Evolutionary conservation across 2,329 filamentous ascomycete genomes (phyloP), one percentile per base, ranked within the genome.

Genomic region (Pseudogymnoascus sp.): DNA sequence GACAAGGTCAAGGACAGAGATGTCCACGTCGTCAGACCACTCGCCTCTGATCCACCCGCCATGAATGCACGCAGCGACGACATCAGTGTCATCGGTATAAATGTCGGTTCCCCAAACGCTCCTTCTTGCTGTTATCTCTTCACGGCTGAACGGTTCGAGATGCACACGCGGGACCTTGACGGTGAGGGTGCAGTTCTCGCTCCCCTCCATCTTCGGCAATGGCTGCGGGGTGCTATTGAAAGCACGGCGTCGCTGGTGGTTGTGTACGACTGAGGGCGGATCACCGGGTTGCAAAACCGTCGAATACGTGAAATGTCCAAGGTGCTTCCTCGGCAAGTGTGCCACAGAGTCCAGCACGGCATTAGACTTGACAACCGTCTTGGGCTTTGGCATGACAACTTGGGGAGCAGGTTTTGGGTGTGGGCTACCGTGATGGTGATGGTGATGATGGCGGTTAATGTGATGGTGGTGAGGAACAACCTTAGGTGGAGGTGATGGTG

Each of bases 71-170:
- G 93, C 92, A 0, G 92, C 93, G 22, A 99, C 82, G 0, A 94
- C 86, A 70, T 99, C 94, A 0, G 92, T 96, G 74, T 99, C 94
- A 68, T 99, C 94, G 0, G 92, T 96, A 71, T 97, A 97, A 6
- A 99, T 83, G 37, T 95, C 92, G 0, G 91, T 94, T 1, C 94
- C 94, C 92, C 93, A 99, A 0, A 99, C 74, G 6, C 90, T 89
- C 18, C 88, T 83, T 35, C 90, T 84, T 6, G 85, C 77, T 9
- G 92, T 95, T 59, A 97, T 92, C 66, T 95, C 90, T 71, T 94
- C 89, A 30, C 93, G 83, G 22, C 89, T 84, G 6, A 80, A 75
- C 0, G 84, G 74, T 7, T 83, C 84, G 6, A 99, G 78, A 68
- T 94, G 91, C 57, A 89, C 84, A 28, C 89, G 85, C 2, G 92